A percentile compares a stretch with the other conserved stretches of the same genome.
Conservation (phyloP, 768 basidiomycete genomes). For the Suillus sp. region DNA sequence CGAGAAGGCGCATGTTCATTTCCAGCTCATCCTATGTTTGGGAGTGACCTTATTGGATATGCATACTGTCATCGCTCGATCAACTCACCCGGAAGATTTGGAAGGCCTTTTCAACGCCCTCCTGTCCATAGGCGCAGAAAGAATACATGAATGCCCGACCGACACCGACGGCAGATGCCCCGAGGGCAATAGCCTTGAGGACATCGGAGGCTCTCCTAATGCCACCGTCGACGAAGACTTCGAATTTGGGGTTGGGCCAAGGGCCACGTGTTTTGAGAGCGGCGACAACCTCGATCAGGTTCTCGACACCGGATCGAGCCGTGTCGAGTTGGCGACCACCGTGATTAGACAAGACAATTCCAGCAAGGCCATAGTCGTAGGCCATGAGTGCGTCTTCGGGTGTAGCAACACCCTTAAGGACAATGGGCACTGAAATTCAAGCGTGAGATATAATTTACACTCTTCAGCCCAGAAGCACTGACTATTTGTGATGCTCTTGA, state of each 20-base stretch:
- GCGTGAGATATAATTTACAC: background rate
- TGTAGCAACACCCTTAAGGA: conserved; percentile 76
- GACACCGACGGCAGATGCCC: conserved; percentile 88
- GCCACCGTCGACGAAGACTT: conserved; percentile 93
- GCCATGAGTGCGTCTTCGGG: conserved; percentile 78
- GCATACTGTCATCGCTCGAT: background rate
- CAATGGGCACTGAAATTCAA: conserved; percentile 65
- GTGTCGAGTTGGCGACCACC: conserved; percentile 80
- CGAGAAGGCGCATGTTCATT: conserved; percentile 95
- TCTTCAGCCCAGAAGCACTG: background rate
- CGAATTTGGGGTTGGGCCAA: conserved; percentile 80
- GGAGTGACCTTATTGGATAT: conserved; percentile 2
- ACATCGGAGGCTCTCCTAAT: conserved; percentile 90
- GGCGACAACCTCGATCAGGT: conserved; percentile 83
- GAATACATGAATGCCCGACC: conserved; percentile 89
- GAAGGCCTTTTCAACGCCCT: conserved; percentile 83
- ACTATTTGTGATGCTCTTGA: conserved; percentile 77
- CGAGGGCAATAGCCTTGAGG: conserved; percentile 84
- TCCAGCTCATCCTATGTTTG: conserved; percentile 85
- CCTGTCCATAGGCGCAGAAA: conserved; percentile 84
- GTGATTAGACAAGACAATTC: conserved; percentile 86
- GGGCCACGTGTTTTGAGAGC: conserved; percentile 71
- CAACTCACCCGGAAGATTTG: conserved; percentile 69
- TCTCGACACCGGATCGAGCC: conserved; percentile 84
- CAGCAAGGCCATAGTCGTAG: conserved; percentile 71